Percentiles rank a stretch among this genome's conserved stretches.
These are phyloP conservation scores for Singerocomus inundabilis DNA, from an alignment of 1,284 basidiomycete genomes.

Conservation along the genomic window DNA sequence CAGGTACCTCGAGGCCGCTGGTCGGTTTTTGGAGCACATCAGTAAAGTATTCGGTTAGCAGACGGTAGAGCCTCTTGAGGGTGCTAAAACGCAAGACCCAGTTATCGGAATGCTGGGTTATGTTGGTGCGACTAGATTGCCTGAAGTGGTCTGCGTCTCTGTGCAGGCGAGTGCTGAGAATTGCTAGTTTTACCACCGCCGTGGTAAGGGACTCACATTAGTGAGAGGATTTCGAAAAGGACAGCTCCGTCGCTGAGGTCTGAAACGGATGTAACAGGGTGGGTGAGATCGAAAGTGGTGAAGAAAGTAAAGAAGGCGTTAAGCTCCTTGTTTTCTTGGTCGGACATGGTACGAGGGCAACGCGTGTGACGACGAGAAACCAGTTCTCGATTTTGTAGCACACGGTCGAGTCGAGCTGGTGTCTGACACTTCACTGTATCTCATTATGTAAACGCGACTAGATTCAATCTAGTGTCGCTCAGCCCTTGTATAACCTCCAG, in stretches of 20 bases:
- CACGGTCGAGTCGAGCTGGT: neutral
- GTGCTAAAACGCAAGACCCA: constrained; percentile 87
- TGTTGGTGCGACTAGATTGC: constrained; percentile 51
- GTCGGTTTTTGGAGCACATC: constrained; percentile 77
- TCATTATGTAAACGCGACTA: constrained; percentile 28
- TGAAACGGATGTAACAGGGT: constrained; percentile 55
- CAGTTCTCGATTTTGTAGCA: neutral
- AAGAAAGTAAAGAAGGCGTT: constrained; percentile 79
- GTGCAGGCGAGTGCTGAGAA: constrained; percentile 18
- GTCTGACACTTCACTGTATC: constrained; percentile 2
- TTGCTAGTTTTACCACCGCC: neutral
- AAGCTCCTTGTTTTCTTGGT: constrained; percentile 59
- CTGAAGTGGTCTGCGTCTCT: constrained; percentile 83
- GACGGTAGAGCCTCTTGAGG: constrained; percentile 81
- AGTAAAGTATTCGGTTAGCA: constrained; percentile 85
- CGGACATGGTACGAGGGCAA: constrained; percentile 37
- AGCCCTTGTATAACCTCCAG: constrained; percentile 40
- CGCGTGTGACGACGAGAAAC: constrained; percentile 5
- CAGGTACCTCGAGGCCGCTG: constrained; percentile 70
- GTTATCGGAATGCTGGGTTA: constrained; percentile 70
- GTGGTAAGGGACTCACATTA: constrained; percentile 56
- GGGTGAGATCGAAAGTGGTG: constrained; percentile 64
- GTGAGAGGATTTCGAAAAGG: constrained; percentile 67
- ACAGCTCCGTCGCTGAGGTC: constrained; percentile 76
- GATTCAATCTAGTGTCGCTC: too few relatives aligned